Evolutionary conservation across 306 rosid genomes (phyloP).

Genomic region (Rosa chinensis): DNA sequence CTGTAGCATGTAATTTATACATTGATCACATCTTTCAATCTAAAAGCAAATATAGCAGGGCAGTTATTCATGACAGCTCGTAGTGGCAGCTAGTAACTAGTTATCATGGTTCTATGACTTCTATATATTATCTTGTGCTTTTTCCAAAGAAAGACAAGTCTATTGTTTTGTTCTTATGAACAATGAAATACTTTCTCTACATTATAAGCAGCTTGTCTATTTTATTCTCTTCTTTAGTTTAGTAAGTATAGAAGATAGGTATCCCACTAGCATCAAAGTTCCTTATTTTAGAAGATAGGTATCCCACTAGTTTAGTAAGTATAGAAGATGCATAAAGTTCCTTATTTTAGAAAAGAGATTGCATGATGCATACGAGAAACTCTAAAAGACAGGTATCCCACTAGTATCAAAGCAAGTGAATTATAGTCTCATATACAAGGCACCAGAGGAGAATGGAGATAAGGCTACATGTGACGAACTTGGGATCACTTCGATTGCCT

Average conservation of each 20-base stretch:
- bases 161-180: neutral
- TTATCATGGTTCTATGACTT: too few relatives aligned
- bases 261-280: neutral
- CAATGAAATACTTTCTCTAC: neutral
- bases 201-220: neutral
- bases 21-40: too few relatives aligned
- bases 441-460: slow-evolving; percentile 80
- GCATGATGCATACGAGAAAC: too few relatives aligned
- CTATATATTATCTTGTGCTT: too few relatives aligned
- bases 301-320: too few relatives aligned
- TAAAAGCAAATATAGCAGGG: too few relatives aligned
- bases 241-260: neutral
- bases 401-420: too few relatives aligned
- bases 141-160: too few relatives aligned
- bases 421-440: slow-evolving; percentile 25
- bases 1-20: too few relatives aligned
- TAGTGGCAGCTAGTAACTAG: too few relatives aligned
- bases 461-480: slow-evolving; percentile 86
- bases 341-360: slow-evolving; percentile 53
- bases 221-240: neutral
- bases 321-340: neutral
- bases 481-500: slow-evolving; percentile 82
- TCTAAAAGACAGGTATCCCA: too few relatives aligned
- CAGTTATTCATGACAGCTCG: too few relatives aligned
- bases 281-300: neutral